Base-by-base conservation (phyloP, 78 protist genomes). In the Isochrysis galbana region DNA sequence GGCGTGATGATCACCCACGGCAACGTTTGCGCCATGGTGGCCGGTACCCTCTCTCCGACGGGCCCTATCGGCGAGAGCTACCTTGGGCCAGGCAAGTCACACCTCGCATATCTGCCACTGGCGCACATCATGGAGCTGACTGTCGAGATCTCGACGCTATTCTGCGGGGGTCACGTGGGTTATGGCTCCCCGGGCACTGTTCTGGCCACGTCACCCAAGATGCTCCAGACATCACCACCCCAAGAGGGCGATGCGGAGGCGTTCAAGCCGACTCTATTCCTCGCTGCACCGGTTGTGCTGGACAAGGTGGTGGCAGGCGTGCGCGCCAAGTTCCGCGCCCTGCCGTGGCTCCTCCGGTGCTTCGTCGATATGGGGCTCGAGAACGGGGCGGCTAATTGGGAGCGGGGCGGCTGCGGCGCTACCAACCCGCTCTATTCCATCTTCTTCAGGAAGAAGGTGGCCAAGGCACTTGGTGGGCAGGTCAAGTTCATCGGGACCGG, bases 81-180 rank as follows among this genome's bases (percentile, higher is more conserved):
- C 54, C 39, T 14, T 54, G 2, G 7, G 55, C 55, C 39, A 0
- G 74, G 89, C 22, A 95, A 96, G 83, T 92, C 84, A 29, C 93
- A 95, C 86, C 72, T 97, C 80, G 92, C 97, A 34, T 98, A 97
- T 93, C 94, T 98, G 39, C 99, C 99, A 47, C 97, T 98, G 67
- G 98, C 99, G 32, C 99, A 98, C 94, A 93, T 97, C 51, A 90
- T 98, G 41, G 99, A 97, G 94, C 89, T 97, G 48, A 77, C 93
- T 5, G 72, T 91, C 44, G 89, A 91, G 80, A 19, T 51, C 34
- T 17, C 77, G 44, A 4, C 39, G 21, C 5, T 94, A 11, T 14
- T 36, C n/a, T 26, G 0, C 41, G 97, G 97, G n/a, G 4, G 7
- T 5, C 0, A 14, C 29, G 21, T 94, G 32, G 94, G 96, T 47